A percentile compares a stretch with the other conserved stretches of the same genome.
These are phyloP conservation scores for Dryas octopetala DNA, from an alignment of 306 rosid genomes.

Conservation along the genomic window DNA sequence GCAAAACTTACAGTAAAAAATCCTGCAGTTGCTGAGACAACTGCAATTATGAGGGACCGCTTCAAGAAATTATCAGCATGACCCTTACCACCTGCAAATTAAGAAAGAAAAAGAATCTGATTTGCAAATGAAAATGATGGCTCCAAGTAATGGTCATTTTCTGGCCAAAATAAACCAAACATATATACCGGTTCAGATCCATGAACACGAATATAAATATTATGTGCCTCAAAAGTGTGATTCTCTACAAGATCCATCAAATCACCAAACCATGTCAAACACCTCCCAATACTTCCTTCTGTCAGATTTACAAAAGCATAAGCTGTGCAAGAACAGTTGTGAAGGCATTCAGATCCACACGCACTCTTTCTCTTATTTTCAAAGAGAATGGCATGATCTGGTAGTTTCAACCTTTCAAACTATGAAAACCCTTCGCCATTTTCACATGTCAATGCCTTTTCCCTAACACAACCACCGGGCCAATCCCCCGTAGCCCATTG, in stretches of 20 bases:
- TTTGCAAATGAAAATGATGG: background rate
- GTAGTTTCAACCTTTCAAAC: constrained; percentile 4
- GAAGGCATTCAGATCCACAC: constrained; percentile 41
- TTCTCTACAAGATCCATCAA: no score
- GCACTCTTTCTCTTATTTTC: constrained; percentile 24
- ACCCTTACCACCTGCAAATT: background rate
- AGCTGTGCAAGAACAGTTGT: constrained; percentile 59
- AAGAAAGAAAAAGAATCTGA: background rate
- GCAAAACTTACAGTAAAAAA: background rate
- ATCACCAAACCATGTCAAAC: no score
- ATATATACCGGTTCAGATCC: background rate
- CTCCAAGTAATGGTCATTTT: background rate
- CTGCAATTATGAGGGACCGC: background rate
- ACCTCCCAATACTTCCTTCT: no score
- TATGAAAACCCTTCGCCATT: background rate
- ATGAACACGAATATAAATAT: background rate
- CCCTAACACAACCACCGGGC: constrained; percentile 47
- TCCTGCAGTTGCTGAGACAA: background rate
- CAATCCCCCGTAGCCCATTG: background rate
- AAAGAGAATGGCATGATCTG: background rate
- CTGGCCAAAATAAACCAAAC: background rate
- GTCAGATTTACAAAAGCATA: constrained; percentile 33
- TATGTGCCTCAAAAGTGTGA: background rate
- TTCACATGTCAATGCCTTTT: constrained; percentile 27
- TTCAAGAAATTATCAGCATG: background rate